Conservation (phyloP, 192 early-diverging fungal species). For the Mortierella hygrophila region DNA sequence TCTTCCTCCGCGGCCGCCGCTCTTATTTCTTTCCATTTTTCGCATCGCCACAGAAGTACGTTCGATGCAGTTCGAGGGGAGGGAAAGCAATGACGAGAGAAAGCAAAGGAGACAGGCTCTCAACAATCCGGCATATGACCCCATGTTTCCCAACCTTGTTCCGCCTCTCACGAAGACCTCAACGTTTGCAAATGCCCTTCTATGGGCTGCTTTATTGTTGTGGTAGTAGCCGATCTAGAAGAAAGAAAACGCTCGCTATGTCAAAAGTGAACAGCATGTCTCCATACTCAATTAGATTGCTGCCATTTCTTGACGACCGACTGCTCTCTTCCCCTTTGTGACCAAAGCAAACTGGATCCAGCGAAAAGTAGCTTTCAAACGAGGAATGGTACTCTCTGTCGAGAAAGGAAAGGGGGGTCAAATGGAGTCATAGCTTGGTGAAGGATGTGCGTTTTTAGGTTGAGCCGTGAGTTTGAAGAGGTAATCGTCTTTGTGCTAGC, state of each 20-base stretch:
- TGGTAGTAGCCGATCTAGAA: neutral
- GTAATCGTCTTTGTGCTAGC: no score
- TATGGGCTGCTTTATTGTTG: neutral
- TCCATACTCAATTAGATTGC: no score
- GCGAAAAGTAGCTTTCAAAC: no score
- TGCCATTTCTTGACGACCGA: no score
- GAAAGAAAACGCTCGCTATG: neutral
- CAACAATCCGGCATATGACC: constrained; percentile 2
- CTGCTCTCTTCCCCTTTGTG: no score
- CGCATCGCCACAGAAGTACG: neutral
- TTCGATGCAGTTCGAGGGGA: neutral
- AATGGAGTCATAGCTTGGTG: no score
- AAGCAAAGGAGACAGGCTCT: neutral
- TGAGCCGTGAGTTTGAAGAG: no score
- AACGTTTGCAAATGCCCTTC: neutral
- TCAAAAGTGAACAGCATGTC: neutral
- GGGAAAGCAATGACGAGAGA: neutral
- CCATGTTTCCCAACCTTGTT: constrained; percentile 6
- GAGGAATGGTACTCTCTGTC: no score
- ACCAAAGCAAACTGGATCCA: no score
- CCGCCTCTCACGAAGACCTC: neutral
- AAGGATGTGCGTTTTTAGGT: no score
- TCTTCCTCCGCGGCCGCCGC: neutral
- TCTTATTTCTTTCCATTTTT: neutral
- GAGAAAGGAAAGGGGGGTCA: no score